Evolutionary conservation across 2,329 filamentous ascomycete species (phyloP), one percentile per base, ranked within the genome.

Genomic region (Bipolaris cookei): DNA sequence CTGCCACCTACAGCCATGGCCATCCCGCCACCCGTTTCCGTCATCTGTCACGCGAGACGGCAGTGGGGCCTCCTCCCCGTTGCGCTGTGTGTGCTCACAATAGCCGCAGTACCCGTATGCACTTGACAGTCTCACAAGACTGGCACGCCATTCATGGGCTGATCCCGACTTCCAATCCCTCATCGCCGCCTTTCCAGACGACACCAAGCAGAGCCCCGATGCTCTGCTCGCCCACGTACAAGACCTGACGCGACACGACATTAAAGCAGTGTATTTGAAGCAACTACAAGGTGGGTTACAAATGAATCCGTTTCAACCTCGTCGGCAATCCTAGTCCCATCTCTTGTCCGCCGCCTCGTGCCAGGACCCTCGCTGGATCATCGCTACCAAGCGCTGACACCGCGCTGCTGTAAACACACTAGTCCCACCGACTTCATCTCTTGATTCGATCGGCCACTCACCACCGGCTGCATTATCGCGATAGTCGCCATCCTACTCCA

Each of bases 191-290:
- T 94, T 94, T 69, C 90, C 91, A 5, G 77, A 82, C 18, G 84
- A 89, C 66, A 83, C 86, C 70, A 84, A 83, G 66, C 75, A 79
- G 53, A 85, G 86, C 41, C 85, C 84, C 45, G 77, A 80, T 20
- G 83, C 84, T 20, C 81, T 94, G 55, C 81, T 86, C 63, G 81
- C 83, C 13, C 90, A 93, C 76, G 86, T 91, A 58, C 79, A 83
- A 63, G 87, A 92, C 69, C 83, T 94, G 61, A 88, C 91, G 68
- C 79, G 82, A 58, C 84, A 83, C 61, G 90, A 95, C 72, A 82
- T 91, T 70, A 95, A 94, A 77, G 82, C 87, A 58, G 80, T 89
- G 39, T 92, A 92, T 76, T 81, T 93, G 62, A 95, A 95, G 79
- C 85, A 85, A 56, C 85, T 94, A 41, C 90, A 95, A 78, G 74